phyloP scores from a whole-genome alignment of 305 asterid species.

The Andrographis paniculata region DNA sequence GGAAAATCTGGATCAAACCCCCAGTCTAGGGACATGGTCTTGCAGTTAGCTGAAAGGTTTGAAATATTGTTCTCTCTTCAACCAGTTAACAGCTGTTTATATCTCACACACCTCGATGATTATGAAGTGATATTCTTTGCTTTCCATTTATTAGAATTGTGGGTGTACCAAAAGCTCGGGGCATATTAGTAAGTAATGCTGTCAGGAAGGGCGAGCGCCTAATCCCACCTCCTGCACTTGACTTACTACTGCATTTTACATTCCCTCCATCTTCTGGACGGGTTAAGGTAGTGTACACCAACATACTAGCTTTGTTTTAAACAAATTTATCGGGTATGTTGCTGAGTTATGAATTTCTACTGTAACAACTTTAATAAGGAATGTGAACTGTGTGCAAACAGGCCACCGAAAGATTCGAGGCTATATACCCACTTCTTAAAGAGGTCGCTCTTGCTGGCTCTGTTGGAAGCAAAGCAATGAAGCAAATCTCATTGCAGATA shows the following conservation, averaged over 20 bases:
- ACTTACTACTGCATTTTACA: constrained; percentile 45
- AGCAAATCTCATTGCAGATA: constrained; percentile 68
- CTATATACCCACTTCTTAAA: constrained; percentile 62
- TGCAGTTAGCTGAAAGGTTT: constrained; percentile 87
- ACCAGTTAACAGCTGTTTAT: constrained; percentile 8
- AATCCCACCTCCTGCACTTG: constrained; percentile 66
- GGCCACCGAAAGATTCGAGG: constrained; percentile 70
- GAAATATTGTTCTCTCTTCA: constrained; percentile 8
- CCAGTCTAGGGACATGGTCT: constrained; percentile 56
- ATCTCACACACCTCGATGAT: background rate
- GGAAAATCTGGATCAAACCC: constrained; percentile 78
- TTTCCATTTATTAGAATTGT: constrained; percentile 45
- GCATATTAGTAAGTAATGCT: constrained; percentile 50
- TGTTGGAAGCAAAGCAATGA: constrained; percentile 88
- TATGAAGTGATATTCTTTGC: constrained; percentile 5
- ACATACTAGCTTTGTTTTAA: background rate
- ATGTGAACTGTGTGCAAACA: background rate
- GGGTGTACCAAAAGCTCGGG: constrained; percentile 66
- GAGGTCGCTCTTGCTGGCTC: constrained; percentile 88
- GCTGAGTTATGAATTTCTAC: background rate
- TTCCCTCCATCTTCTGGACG: constrained; percentile 63
- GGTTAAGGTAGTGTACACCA: constrained; percentile 45
- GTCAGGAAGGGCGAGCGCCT: constrained; percentile 74
- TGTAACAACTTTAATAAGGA: background rate
- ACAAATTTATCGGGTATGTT: background rate